A percentile compares a stretch with the other conserved stretches of the same genome.
These are phyloP conservation scores for Poa annua DNA, from an alignment of 176 grass and related monocot species.

Conservation along the genomic window DNA sequence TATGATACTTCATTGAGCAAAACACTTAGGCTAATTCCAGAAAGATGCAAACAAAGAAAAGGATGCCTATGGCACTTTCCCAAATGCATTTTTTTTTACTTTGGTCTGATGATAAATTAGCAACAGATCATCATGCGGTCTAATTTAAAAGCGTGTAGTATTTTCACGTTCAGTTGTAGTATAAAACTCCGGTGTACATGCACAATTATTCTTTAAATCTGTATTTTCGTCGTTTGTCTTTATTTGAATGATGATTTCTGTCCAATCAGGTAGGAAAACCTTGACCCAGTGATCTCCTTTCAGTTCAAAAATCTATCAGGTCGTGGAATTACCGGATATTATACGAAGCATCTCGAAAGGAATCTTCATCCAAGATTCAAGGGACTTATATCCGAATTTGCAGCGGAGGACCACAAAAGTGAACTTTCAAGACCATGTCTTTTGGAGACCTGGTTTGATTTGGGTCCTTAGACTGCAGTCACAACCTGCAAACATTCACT, in stretches of 20 bases:
- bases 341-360: slow-evolving; percentile 66
- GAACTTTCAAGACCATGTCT: slow-evolving; percentile 44
- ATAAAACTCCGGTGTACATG: neutral
- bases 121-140: neutral
- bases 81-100: slow-evolving; percentile 10
- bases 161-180: slow-evolving; percentile 18
- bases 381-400: slow-evolving; percentile 57
- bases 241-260: neutral
- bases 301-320: slow-evolving; percentile 43
- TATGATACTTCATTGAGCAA: neutral
- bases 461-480: slow-evolving; percentile 83
- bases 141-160: slow-evolving; percentile 21
- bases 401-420: slow-evolving; percentile 39
- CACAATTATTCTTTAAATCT: neutral
- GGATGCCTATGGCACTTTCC: neutral
- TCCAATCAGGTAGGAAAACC: neutral
- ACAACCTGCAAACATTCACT: slow-evolving; percentile 91
- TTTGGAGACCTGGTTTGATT: slow-evolving; percentile 59
- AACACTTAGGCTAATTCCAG: slow-evolving; percentile 17
- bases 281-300: slow-evolving; percentile 38
- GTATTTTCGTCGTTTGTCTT: neutral
- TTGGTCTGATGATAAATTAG: slow-evolving; percentile 12
- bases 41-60: neutral
- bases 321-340: slow-evolving; percentile 69
- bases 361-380: slow-evolving; percentile 71